Base-by-base conservation (phyloP, 2,329 filamentous ascomycete species). In the Exophiala aquamarina region DNA sequence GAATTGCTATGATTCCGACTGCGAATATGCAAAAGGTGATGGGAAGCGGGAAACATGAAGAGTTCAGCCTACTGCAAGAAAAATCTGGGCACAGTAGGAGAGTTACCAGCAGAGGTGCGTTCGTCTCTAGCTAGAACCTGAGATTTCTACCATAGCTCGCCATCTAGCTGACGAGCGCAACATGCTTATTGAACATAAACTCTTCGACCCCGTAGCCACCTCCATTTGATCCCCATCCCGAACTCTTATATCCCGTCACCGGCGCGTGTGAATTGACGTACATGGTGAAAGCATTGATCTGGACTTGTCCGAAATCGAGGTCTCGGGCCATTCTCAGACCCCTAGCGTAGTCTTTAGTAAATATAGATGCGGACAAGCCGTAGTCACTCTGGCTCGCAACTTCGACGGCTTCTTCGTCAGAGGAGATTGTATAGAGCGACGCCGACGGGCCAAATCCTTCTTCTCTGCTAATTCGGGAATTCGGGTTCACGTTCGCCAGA, bases 321-420 rank as follows among this genome's bases (percentile, higher is more conserved):
- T 47, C 43, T 14, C 38, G 14, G 3, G 48, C 44, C 26, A 47
- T 8, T n/a, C 17, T 15, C 14, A 47, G 26, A 4, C 15, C 48
- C 13, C 29, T 41, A 7, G 17, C 33, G 19, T 47, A 32, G 26
- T 44, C 33, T 29, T 20, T 31, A 5, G 49, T 51, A 10, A 33
- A 51, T 14, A 51, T 17, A 9, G 39, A 43, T 4, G 49, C 49
- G 3, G 49, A 43, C n/a, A 47, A 40, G 2, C 49, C 91, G 64
- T 93, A 95, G 54, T 93, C 84, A 67, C 87, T 93, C 64, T 95
- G 89, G 60, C 95, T 95, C 88, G 95, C 95, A 43, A 91, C 70
- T 54, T 75, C 69, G 50, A 95, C 71, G 1, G 91, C 91, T 69
- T 95, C 88, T 11, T 79, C 79, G 58, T 95, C 91, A 57, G 74